These are phyloP conservation scores for Eremothecium sinecaudum DNA, from an alignment of 1,139 yeast genomes.

Conservation along the genomic window DNA sequence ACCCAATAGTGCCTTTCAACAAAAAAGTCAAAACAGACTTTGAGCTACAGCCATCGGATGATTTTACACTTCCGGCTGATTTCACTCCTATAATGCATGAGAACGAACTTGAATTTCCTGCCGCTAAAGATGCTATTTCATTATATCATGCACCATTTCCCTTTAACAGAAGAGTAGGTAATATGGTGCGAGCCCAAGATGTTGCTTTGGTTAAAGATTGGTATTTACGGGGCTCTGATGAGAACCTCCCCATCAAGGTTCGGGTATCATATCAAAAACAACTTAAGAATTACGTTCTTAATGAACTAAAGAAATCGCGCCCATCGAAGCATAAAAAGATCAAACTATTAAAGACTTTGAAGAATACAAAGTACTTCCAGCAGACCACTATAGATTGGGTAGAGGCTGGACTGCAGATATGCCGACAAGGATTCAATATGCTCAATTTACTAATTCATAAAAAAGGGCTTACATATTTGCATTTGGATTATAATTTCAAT, in stretches of 20 bases:
- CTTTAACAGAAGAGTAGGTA: slow-evolving; percentile 64
- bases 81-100: slow-evolving; percentile 43
- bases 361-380: slow-evolving; percentile 78
- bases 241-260: slow-evolving; percentile 59
- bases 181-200: slow-evolving; percentile 76
- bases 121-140: slow-evolving; percentile 50
- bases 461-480: slow-evolving; percentile 84
- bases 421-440: slow-evolving; percentile 92
- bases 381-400: slow-evolving; percentile 95
- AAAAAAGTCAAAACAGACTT: slow-evolving; percentile 19
- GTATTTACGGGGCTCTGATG: slow-evolving; percentile 63
- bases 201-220: slow-evolving; percentile 75
- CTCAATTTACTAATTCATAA: slow-evolving; percentile 80
- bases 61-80: slow-evolving; percentile 34
- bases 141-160: slow-evolving; percentile 81
- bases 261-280: slow-evolving; percentile 82
- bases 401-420: slow-evolving; percentile 91
- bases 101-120: slow-evolving; percentile 38
- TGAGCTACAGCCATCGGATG: slow-evolving; percentile 22
- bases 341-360: slow-evolving; percentile 57
- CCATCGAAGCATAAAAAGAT: slow-evolving; percentile 40
- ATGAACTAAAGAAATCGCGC: slow-evolving; percentile 49
- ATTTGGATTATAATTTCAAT: slow-evolving; percentile 90
- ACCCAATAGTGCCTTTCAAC: slow-evolving; percentile 45
- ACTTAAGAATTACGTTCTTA: slow-evolving; percentile 62